A percentile compares a stretch with the other conserved stretches of the same genome.
These are phyloP conservation scores for Ulota crispa DNA, from an alignment of 225 moss, liverwort and hornwort genomes.

Conservation along the genomic window DNA sequence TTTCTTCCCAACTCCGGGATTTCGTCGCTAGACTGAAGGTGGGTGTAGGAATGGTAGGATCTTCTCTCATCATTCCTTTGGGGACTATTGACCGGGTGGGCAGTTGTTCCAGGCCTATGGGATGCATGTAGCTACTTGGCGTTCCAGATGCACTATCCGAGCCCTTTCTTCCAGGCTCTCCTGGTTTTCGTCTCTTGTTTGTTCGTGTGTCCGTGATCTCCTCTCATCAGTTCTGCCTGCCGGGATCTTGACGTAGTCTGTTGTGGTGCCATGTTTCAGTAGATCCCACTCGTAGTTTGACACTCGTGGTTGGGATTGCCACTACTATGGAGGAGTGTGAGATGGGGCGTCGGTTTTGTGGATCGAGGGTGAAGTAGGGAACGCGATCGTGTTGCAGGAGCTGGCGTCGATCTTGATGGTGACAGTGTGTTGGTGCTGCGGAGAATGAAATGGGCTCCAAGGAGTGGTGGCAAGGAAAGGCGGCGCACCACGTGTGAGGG, in stretches of 20 bases:
- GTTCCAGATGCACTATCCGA: background rate
- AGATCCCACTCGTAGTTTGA: background rate
- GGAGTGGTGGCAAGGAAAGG: background rate
- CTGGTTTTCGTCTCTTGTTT: background rate
- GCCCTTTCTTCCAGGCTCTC: background rate
- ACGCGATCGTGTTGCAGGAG: background rate
- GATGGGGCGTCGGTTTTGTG: background rate
- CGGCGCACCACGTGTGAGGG: background rate
- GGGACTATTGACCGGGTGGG: background rate
- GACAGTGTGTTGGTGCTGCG: background rate
- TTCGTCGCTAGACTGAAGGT: background rate
- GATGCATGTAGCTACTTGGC: background rate
- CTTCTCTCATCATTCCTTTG: background rate
- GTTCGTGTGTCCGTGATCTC: background rate
- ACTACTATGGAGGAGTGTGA: background rate
- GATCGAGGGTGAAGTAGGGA: background rate
- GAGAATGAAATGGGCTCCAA: slow-evolving; percentile 2
- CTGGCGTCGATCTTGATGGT: background rate
- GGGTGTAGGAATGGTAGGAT: too few species aligned
- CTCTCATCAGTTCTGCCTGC: background rate
- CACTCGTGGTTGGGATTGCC: background rate
- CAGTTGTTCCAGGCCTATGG: background rate
- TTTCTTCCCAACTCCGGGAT: background rate
- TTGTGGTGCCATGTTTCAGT: background rate
- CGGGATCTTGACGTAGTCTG: background rate